phyloP scores from a whole-genome alignment of 371 early-diverging fungal species.

The Circinella umbellata region DNA sequence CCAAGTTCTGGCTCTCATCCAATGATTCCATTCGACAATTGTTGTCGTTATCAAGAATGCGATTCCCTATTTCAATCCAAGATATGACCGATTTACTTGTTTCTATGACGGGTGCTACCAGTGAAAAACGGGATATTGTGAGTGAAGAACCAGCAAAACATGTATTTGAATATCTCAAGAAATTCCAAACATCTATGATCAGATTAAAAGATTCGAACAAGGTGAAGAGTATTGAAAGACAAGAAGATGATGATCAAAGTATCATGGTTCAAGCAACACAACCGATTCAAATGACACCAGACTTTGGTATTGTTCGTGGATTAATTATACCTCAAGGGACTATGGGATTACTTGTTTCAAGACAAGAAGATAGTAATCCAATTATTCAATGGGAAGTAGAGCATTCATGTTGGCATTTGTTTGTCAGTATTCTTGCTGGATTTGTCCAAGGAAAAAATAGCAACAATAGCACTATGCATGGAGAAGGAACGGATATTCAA shows the following conservation, averaged over 20 bases:
- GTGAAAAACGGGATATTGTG: not conserved
- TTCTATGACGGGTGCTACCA: conserved; percentile 19
- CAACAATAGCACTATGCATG: not conserved
- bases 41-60: conserved; percentile 27
- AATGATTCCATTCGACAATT: conserved; percentile 22
- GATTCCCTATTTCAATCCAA: conserved; percentile 40
- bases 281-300: conserved; percentile 25
- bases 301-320: conserved; percentile 8
- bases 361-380: conserved; percentile 4
- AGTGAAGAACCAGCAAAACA: conserved; percentile 23
- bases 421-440: conserved; percentile 27
- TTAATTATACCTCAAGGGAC: conserved; percentile 27
- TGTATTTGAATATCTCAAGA: conserved; percentile 36
- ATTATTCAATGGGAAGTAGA: conserved; percentile 26
- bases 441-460: conserved; percentile 18
- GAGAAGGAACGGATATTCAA: conserved; percentile 16
- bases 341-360: conserved; percentile 26
- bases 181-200: conserved; percentile 26
- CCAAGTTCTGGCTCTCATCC: conserved; percentile 38
- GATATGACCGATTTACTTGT: conserved; percentile 33
- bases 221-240: not conserved
- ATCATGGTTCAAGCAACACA: conserved; percentile 13
- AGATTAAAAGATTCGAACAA: conserved; percentile 22
- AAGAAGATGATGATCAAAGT: conserved; percentile 13
- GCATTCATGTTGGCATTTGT: conserved; percentile 47